phyloP scores from a whole-genome alignment of 805 yeast species.

The Candida chauliodis region DNA sequence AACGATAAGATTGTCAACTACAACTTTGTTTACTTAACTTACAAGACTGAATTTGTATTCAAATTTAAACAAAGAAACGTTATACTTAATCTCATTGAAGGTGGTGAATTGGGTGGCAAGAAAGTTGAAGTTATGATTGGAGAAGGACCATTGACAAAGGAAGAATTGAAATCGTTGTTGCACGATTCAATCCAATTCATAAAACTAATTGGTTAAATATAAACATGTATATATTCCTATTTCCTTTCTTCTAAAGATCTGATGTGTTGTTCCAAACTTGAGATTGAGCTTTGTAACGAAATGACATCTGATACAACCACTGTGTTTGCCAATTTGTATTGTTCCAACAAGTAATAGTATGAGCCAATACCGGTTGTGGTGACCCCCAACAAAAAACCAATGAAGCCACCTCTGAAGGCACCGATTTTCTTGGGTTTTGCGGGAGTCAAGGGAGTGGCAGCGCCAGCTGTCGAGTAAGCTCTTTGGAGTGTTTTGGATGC shows the following conservation, averaged over 20 bases:
- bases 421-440: slow-evolving; percentile 34
- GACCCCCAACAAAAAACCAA: slow-evolving; percentile 79
- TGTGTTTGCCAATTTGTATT: slow-evolving; percentile 68
- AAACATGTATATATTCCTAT: slow-evolving; percentile 5
- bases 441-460: slow-evolving; percentile 15
- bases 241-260: slow-evolving; percentile 46
- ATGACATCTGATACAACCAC: slow-evolving; percentile 75
- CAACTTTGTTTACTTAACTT: slow-evolving; percentile 39
- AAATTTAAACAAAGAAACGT: slow-evolving; percentile 27
- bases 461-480: slow-evolving; percentile 24
- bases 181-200: slow-evolving; percentile 15
- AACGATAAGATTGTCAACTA: slow-evolving; percentile 40
- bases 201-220: background rate
- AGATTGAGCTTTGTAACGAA: slow-evolving; percentile 63
- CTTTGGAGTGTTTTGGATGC: background rate
- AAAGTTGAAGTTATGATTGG: slow-evolving; percentile 39
- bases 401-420: slow-evolving; percentile 47
- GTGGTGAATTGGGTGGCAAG: slow-evolving; percentile 58
- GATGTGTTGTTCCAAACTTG: slow-evolving; percentile 66
- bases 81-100: slow-evolving; percentile 46
- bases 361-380: slow-evolving; percentile 71
- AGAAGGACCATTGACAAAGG: slow-evolving; percentile 5
- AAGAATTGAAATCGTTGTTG: slow-evolving; percentile 22
- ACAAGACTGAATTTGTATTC: slow-evolving; percentile 45
- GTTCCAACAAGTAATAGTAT: slow-evolving; percentile 74